Evolutionary conservation across 768 basidiomycete species (phyloP).

Genomic region (Termitomyces sp.): DNA sequence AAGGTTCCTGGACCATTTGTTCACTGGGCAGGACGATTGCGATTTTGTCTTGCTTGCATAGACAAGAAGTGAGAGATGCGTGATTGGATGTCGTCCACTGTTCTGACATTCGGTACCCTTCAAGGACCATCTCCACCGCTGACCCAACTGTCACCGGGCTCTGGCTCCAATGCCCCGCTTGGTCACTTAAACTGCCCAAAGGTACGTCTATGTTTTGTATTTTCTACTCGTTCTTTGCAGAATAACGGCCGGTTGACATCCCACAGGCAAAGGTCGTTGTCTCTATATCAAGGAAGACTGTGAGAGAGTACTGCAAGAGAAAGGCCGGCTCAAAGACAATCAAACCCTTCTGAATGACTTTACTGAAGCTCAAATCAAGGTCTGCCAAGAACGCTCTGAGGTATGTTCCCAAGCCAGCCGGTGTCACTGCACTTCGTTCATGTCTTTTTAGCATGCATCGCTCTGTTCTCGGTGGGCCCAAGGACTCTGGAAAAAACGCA

Average conservation of each 20-base stretch:
- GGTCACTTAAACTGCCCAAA: neutral
- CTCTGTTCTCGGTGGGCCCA: neutral
- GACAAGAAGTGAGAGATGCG: neutral
- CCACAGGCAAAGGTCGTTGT: neutral
- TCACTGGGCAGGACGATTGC: constrained; percentile 12
- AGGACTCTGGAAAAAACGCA: neutral
- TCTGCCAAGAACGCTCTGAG: neutral
- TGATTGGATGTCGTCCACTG: neutral
- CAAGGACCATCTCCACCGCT: neutral
- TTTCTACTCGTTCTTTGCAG: too few relatives aligned
- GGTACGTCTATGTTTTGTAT: neutral
- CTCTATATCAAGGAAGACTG: neutral
- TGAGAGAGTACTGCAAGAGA: neutral
- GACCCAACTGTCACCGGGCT: too few relatives aligned
- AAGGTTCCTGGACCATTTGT: constrained; percentile 2
- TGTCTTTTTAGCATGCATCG: neutral
- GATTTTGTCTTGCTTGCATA: constrained; percentile 9
- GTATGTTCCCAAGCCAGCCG: neutral
- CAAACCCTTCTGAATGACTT: neutral
- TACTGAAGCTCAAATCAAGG: neutral
- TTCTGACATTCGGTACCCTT: neutral
- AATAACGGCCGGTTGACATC: neutral
- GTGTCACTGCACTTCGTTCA: neutral
- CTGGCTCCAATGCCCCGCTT: neutral
- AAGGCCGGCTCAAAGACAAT: neutral